Evolutionary conservation across 2,329 filamentous ascomycete genomes (phyloP).

Genomic region (Alternaria burnsii): DNA sequence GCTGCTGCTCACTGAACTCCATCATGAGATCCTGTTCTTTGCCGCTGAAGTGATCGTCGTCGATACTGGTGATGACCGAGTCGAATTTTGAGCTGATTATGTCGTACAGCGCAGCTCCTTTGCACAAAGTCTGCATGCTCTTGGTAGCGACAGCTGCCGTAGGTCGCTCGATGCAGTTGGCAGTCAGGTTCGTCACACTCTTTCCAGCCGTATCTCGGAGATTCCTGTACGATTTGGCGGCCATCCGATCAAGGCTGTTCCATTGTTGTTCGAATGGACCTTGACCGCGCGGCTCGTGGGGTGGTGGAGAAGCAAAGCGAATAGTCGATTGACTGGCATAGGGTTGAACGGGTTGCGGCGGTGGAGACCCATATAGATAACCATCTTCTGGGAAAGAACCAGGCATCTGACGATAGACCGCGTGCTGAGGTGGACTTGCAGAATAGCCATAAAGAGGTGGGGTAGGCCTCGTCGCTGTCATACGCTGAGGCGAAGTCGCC

Average conservation of each 20-base stretch:
- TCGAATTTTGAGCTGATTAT: conserved; percentile 70
- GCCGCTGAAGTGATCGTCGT: conserved; percentile 66
- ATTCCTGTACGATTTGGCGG: conserved; percentile 41
- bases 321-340: conserved; percentile 31
- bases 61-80: conserved; percentile 75
- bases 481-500: conserved; percentile 17
- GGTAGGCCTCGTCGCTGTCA: conserved; percentile 12
- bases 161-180: conserved; percentile 42
- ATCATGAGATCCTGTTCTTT: conserved; percentile 62
- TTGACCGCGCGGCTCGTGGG: conserved; percentile 28
- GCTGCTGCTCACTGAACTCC: conserved; percentile 24
- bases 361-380: conserved; percentile 25
- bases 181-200: conserved; percentile 36
- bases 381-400: conserved; percentile 25
- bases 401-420: conserved; percentile 33
- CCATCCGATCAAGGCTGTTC: conserved; percentile 41
- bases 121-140: conserved; percentile 51
- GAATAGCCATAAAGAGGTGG: conserved; percentile 21
- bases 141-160: conserved; percentile 41
- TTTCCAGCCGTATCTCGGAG: conserved; percentile 40
- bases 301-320: conserved; percentile 31
- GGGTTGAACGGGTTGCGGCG: conserved; percentile 25
- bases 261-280: conserved; percentile 38
- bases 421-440: conserved; percentile 25
- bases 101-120: conserved; percentile 61